These are phyloP conservation scores for Graphiopsis chlorocephala DNA, from an alignment of 2,329 filamentous ascomycete genomes.

Conservation along the genomic window DNA sequence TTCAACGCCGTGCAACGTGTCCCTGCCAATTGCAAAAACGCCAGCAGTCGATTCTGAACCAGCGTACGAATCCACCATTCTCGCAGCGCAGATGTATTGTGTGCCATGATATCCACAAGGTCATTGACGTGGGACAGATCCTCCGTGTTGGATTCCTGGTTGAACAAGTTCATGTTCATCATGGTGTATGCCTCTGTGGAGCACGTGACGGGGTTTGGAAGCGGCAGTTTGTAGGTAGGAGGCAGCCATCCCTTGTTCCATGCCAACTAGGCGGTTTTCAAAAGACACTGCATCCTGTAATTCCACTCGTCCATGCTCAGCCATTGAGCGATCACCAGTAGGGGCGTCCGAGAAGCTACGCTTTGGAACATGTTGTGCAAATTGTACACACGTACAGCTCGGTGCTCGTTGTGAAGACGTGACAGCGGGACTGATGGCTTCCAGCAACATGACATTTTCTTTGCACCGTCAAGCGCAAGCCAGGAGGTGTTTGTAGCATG, in stretches of 20 bases:
- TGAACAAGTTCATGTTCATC: not conserved
- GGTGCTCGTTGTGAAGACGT: not conserved
- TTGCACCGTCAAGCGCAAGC: not conserved
- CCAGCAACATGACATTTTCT: not conserved
- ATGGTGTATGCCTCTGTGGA: not conserved
- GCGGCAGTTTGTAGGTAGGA: not conserved
- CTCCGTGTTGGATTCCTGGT: not conserved
- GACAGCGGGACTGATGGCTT: not conserved
- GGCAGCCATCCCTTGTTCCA: not conserved
- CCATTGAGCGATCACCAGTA: not conserved
- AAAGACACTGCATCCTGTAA: not conserved
- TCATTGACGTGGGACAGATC: not conserved
- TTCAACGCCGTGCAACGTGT: not conserved
- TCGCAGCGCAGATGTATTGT: not conserved
- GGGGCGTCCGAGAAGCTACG: not conserved
- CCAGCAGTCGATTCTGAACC: not conserved
- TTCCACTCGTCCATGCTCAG: not conserved
- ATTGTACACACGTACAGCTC: not conserved
- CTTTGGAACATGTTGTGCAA: not conserved
- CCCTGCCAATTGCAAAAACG: not conserved
- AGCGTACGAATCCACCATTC: not conserved
- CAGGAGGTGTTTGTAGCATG: not conserved
- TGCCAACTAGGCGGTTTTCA: not conserved
- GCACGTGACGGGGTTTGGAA: not conserved
- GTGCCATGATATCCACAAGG: not conserved